Conservation (phyloP, 345 rosid genomes). For the Camelina hispida region DNA sequence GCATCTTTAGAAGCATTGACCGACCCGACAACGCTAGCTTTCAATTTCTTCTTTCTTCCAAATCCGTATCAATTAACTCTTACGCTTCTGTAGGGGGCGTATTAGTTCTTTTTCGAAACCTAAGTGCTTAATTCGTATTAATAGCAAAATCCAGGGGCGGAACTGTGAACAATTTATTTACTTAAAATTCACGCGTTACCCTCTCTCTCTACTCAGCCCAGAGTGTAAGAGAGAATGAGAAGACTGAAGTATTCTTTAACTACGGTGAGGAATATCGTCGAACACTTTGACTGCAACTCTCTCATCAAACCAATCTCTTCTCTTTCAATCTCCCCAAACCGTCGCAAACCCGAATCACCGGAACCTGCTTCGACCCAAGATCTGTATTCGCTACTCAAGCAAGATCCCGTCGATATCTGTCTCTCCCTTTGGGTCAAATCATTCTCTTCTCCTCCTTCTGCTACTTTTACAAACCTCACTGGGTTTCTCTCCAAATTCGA, state of each 20-base stretch:
- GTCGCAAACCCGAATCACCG: slow-evolving; percentile 21
- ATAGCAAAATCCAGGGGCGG: slow-evolving; percentile 15
- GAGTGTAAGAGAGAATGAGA: slow-evolving; percentile 23
- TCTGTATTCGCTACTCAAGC: slow-evolving; percentile 68
- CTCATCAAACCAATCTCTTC: slow-evolving; percentile 45
- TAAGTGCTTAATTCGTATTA: background rate
- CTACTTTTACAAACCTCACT: slow-evolving; percentile 69
- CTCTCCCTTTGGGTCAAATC: slow-evolving; percentile 90
- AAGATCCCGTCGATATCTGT: slow-evolving; percentile 83
- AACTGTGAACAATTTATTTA: background rate
- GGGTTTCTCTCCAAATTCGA: slow-evolving; percentile 92
- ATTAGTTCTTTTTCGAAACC: background rate
- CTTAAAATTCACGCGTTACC: background rate
- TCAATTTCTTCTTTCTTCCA: slow-evolving; percentile 14
- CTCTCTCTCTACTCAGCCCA: background rate
- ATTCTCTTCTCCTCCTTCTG: slow-evolving; percentile 69
- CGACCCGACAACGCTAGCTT: slow-evolving; percentile 28
- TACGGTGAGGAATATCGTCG: slow-evolving; percentile 61
- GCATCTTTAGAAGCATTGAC: slow-evolving; percentile 39
- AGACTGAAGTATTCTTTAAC: slow-evolving; percentile 32
- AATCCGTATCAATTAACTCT: background rate
- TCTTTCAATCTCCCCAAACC: slow-evolving; percentile 38
- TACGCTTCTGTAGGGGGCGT: background rate
- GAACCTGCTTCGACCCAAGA: slow-evolving; percentile 42
- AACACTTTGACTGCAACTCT: slow-evolving; percentile 55